Evolutionary conservation across 345 rosid species (phyloP), one percentile per base, ranked within the genome.

Genomic region (Iberis pinnata): DNA sequence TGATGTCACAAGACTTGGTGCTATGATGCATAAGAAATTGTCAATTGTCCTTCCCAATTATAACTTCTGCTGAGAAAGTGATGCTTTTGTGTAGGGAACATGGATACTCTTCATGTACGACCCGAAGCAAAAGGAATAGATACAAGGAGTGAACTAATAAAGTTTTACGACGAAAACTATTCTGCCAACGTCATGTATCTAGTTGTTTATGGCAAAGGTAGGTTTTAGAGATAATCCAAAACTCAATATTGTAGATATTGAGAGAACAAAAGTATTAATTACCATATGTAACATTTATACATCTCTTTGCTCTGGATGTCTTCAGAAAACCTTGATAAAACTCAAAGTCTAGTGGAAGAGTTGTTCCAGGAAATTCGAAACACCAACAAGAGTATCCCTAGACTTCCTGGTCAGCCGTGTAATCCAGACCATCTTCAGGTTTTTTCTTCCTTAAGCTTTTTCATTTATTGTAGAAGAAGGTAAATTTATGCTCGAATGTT

Each of bases 171-270:
- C 14, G 87, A 84, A 51, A 39, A 86, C 54, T 90, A 90, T 78
- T 90, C 98, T 19, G 84, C 98, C 61, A 90, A 84, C 73, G 74
- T 80, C 48, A 90, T 90, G 96, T 75, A 79, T 76, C 74, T 90
- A 29, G 95, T 84, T 54, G 77, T 90, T 33, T 90, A 90, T 68
- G 71, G 79, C 49, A 86, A 84, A 71, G 98, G 98, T 84, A 60
- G 38, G 81, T 61, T 44, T 49, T 53, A 26, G 9, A 48, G 16
- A 38, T 59, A 42, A 36, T 29, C 14, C 31, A 38, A 62, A 27
- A 13, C 12, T 16, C 14, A 19, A 4, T 4, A 12, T 29, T 15
- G 2, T 37, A 20, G 26, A 33, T 9, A 61, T 40, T 55, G 8
- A 45, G 39, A 43, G 41, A 38, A 39, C 0, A 37, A 27, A 18